Conservation (phyloP, 805 yeast species). For the Cyberlindnera maritima region DNA sequence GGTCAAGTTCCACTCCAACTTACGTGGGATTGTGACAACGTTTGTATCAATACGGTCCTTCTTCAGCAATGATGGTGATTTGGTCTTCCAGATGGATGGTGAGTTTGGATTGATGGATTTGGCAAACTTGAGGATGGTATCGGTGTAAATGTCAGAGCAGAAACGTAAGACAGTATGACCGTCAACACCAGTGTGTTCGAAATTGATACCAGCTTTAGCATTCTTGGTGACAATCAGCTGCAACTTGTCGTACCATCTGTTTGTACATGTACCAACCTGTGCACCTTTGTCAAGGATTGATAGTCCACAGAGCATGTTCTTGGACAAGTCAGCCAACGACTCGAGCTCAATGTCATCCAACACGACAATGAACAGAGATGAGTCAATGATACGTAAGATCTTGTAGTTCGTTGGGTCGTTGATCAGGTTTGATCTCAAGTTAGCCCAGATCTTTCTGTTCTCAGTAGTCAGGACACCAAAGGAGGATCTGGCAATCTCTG, state of each 20-base stretch:
- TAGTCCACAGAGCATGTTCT: conserved; percentile 86
- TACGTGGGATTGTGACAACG: conserved; percentile 72
- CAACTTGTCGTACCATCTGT: conserved; percentile 91
- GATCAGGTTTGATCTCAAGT: conserved; percentile 52
- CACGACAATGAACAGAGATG: conserved; percentile 79
- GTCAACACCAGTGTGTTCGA: conserved; percentile 93
- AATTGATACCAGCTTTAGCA: conserved; percentile 90
- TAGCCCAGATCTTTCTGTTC: conserved; percentile 85
- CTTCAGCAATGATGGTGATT: conserved; percentile 45
- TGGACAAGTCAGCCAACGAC: conserved; percentile 60
- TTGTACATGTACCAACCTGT: conserved; percentile 91
- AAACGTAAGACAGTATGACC: conserved; percentile 90
- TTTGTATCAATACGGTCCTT: conserved; percentile 42
- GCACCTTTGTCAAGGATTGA: conserved; percentile 77
- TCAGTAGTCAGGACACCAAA: conserved; percentile 91
- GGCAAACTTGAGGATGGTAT: conserved; percentile 84
- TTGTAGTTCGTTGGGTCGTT: conserved; percentile 58
- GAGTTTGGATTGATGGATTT: conserved; percentile 68
- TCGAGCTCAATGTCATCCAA: conserved; percentile 73
- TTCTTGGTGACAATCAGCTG: conserved; percentile 85
- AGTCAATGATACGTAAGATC: conserved; percentile 71
- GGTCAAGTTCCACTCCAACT: conserved; percentile 84
- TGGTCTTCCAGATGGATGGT: conserved; percentile 66
- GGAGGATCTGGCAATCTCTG: conserved; percentile 75
- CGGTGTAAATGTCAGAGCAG: conserved; percentile 89